Base-by-base conservation (phyloP, 371 early-diverging fungal species). In the Apophysomyces sp. region DNA sequence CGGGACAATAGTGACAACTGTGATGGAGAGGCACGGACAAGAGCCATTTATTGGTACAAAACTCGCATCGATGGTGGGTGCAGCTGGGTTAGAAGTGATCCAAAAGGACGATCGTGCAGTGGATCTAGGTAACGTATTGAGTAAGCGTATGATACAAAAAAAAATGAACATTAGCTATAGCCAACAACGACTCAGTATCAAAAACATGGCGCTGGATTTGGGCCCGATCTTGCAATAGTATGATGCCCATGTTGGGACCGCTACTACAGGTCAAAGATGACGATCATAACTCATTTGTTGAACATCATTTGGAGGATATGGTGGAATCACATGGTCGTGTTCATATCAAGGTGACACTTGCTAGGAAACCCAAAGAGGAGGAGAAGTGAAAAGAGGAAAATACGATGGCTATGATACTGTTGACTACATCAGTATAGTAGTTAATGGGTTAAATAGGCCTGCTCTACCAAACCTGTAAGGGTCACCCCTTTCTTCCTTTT, bases 21-120 rank as follows among this genome's bases (percentile, higher is more conserved):
- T 44, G 21, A 60, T 79, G 60, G 55, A 65, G 53, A 67, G 72
- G 24, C 60, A 65, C 30, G 73, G 67, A n/a, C 74, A 74, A 49
- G 76, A 79, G 58, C 74, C 76, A 8, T 68, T 39, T 13, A 69
- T 76, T 31, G 76, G 69, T 6, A 24, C 65, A 12, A 71, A 79
- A 55, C 58, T 79, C 24, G 56, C 60, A 16, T 44, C 49, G 21
- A 44, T 44, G 49, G 49, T 44, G 24, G 49, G 49, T 6, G 27
- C n/a, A 4, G 49, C 49, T 7, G 49, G 49, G 9, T 21, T 44
- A 21, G 18, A 44, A 21, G 49, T 44, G 49, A 44, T 44, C 16
- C 49, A 44, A 11, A 44, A 44, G 24, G 49, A 44, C 4, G 49
- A 11, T 0, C 49, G 49, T 18, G 49, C 49, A 7, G 49, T 44